Evolutionary conservation across 2,329 filamentous ascomycete genomes (phyloP).

Genomic region (Remersonia thermophila): DNA sequence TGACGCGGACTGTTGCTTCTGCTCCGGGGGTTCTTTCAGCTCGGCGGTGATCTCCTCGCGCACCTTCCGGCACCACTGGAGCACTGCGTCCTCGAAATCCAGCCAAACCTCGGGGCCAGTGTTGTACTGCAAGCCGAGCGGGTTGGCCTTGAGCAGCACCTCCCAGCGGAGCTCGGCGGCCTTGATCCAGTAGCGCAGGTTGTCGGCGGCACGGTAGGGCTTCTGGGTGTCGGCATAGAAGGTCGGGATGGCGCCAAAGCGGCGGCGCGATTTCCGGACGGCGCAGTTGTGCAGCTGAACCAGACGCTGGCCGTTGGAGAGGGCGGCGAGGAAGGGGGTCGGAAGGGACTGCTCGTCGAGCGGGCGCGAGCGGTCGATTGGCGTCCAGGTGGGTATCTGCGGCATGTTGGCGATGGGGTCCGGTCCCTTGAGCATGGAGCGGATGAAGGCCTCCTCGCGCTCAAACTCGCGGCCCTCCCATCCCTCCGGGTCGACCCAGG

Average conservation of each 20-base stretch:
- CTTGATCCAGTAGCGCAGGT: conserved; percentile 91
- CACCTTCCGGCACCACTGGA: conserved; percentile 72
- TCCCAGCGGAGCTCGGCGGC: conserved; percentile 92
- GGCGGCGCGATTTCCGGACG: conserved; percentile 70
- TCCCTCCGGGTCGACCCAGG: conserved; percentile 62
- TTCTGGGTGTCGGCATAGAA: conserved; percentile 91
- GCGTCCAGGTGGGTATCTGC: conserved; percentile 56
- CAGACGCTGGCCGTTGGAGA: conserved; percentile 70
- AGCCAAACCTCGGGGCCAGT: conserved; percentile 58
- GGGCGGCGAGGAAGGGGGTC: conserved; percentile 58
- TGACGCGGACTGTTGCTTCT: too few species aligned
- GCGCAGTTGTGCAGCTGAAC: conserved; percentile 83
- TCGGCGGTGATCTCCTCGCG: conserved; percentile 73
- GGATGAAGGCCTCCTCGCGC: conserved; percentile 70
- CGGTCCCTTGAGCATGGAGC: conserved; percentile 43
- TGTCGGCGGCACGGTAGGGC: conserved; percentile 87
- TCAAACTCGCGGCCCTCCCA: conserved; percentile 61
- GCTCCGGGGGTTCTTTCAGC: conserved; percentile 21
- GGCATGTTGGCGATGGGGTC: conserved; percentile 25
- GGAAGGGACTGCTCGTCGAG: conserved; percentile 33
- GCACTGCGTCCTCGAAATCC: conserved; percentile 70
- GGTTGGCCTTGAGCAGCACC: conserved; percentile 68
- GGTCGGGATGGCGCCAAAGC: conserved; percentile 77
- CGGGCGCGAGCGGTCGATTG: conserved; percentile 31
- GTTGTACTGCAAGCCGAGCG: conserved; percentile 74